These are phyloP conservation scores for Colletotrichum scovillei DNA, from an alignment of 2,329 filamentous ascomycete genomes.

Conservation along the genomic window DNA sequence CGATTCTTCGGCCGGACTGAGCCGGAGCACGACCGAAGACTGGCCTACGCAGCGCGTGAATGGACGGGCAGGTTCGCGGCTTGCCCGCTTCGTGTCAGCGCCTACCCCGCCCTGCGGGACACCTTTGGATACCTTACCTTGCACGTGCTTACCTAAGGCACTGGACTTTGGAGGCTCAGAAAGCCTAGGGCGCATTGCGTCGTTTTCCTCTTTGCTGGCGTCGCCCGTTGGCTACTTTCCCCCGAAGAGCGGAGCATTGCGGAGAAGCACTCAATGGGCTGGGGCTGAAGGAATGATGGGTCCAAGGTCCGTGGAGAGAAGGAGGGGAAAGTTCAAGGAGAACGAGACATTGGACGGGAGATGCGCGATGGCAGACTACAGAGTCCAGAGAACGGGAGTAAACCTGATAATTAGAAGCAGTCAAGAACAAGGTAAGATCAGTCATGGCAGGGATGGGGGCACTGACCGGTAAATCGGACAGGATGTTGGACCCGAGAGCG, in stretches of 20 bases:
- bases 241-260: conserved; percentile 24
- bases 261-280: conserved; percentile 22
- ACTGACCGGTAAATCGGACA: background rate
- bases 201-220: conserved; percentile 6
- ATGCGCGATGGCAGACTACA: background rate
- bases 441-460: background rate
- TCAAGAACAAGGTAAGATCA: background rate
- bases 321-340: background rate
- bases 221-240: conserved; percentile 19
- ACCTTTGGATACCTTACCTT: background rate
- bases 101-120: background rate
- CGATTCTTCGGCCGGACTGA: conserved; percentile 18
- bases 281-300: background rate
- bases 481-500: conserved; percentile 3
- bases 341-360: background rate
- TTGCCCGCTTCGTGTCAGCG: conserved; percentile 13
- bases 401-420: background rate
- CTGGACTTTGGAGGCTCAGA: background rate
- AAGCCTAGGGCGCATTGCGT: conserved; percentile 13
- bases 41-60: conserved; percentile 14
- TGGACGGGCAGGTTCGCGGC: conserved; percentile 9
- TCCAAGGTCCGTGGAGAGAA: background rate
- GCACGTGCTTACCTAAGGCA: too few species aligned
- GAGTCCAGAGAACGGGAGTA: background rate
- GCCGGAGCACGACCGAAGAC: conserved; percentile 22